These are phyloP conservation scores for Leccinum olivaceoglutinosum DNA, from an alignment of 1,284 basidiomycete species.

Conservation along the genomic window DNA sequence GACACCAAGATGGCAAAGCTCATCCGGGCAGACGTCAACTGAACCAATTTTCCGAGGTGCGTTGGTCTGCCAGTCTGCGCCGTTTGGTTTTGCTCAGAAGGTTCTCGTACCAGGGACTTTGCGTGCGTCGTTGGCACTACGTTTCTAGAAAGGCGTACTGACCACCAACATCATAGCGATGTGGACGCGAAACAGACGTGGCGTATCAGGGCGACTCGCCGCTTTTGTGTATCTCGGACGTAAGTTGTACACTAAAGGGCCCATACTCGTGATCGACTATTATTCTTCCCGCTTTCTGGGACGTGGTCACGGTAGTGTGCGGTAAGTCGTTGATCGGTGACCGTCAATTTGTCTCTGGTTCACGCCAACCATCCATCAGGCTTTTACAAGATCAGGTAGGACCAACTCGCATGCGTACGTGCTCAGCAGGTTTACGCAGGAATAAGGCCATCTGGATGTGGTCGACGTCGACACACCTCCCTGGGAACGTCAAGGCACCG, in stretches of 20 bases:
- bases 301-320: slow-evolving; percentile 70
- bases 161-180: slow-evolving; percentile 43
- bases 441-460: slow-evolving; percentile 68
- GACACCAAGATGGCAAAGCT: slow-evolving; percentile 73
- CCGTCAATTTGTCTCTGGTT: background rate
- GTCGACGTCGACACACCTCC: slow-evolving; percentile 80
- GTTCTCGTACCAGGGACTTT: slow-evolving; percentile 49
- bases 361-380: slow-evolving; percentile 30
- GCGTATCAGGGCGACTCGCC: slow-evolving; percentile 54
- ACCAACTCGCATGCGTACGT: fast-evolving
- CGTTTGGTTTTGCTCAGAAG: slow-evolving; percentile 1
- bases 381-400: slow-evolving; percentile 59
- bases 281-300: slow-evolving; percentile 33
- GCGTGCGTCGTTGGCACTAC: slow-evolving; percentile 42
- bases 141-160: background rate
- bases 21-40: slow-evolving; percentile 73
- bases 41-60: slow-evolving; percentile 74
- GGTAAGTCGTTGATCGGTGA: slow-evolving; percentile 38
- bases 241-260: slow-evolving; percentile 19
- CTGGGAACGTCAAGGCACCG: slow-evolving; percentile 72
- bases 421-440: slow-evolving; percentile 30
- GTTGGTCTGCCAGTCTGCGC: slow-evolving; percentile 8
- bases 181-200: slow-evolving; percentile 76
- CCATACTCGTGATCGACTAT: background rate
- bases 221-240: slow-evolving; percentile 68